Percentiles rank a stretch among this genome's conserved stretches.
Evolutionary conservation across 2,329 filamentous ascomycete genomes (phyloP).

Genomic region (Diaporthe caulivora): DNA sequence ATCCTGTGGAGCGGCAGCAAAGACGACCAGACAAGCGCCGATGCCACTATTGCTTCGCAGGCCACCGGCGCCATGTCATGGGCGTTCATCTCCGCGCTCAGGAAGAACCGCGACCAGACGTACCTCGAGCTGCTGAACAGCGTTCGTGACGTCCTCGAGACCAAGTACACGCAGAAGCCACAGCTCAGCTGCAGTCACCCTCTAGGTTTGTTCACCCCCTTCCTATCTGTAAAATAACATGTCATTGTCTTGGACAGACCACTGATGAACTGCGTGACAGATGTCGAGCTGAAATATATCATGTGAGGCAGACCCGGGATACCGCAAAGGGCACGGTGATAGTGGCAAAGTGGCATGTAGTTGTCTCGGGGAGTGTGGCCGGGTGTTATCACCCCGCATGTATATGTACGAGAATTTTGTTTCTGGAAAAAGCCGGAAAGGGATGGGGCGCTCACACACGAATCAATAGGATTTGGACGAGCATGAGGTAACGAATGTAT

Average conservation of each 20-base stretch:
- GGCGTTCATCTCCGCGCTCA: conserved; percentile 92
- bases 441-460: background rate
- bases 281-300: conserved; percentile 38
- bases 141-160: conserved; percentile 88
- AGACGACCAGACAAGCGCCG: conserved; percentile 93
- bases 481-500: conserved; percentile 33
- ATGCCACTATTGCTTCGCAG: conserved; percentile 87
- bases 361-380: background rate
- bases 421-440: background rate
- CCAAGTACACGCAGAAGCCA: conserved; percentile 93
- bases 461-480: conserved; percentile 3
- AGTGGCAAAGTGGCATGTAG: background rate
- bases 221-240: no score
- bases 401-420: background rate
- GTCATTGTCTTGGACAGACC: background rate
- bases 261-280: conserved; percentile 24
- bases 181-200: conserved; percentile 97
- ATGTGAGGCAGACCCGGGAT: conserved; percentile 32
- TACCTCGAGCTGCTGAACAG: conserved; percentile 97
- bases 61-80: conserved; percentile 98
- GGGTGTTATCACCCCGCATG: background rate
- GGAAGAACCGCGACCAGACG: conserved; percentile 94
- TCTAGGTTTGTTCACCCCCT: conserved; percentile 74
- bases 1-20: conserved; percentile 99
- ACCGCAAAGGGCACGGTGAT: background rate